These are phyloP conservation scores for Melanogaster broomeanus DNA, from an alignment of 768 basidiomycete species.

Conservation along the genomic window DNA sequence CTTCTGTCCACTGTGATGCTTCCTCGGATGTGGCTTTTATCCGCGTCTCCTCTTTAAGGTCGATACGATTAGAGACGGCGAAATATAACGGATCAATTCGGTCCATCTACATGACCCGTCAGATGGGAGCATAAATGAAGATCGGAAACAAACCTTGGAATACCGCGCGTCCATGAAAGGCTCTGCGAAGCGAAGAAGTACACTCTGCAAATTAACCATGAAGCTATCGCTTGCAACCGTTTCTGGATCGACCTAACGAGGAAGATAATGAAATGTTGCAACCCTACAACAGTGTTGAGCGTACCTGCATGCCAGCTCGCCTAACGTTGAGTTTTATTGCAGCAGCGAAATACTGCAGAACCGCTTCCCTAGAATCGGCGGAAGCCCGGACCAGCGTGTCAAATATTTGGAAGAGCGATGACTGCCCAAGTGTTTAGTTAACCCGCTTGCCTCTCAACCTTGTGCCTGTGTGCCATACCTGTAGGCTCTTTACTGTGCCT, in stretches of 20 bases:
- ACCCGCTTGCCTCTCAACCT: not conserved
- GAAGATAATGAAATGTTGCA: not conserved
- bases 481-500: slow-evolving; percentile 82
- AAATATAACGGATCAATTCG: slow-evolving; percentile 87
- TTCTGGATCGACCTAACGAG: slow-evolving; percentile 68
- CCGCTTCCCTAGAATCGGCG: slow-evolving; percentile 74
- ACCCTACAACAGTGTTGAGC: slow-evolving; percentile 8
- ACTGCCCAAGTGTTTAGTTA: slow-evolving; percentile 27
- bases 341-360: slow-evolving; percentile 79
- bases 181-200: slow-evolving; percentile 84
- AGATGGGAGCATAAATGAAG: not conserved
- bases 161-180: slow-evolving; percentile 94
- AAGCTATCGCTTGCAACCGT: slow-evolving; percentile 91
- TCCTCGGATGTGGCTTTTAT: slow-evolving; percentile 93
- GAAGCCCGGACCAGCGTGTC: slow-evolving; percentile 87
- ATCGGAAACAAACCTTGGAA: slow-evolving; percentile 60
- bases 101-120: slow-evolving; percentile 62
- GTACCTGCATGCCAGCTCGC: slow-evolving; percentile 88
- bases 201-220: slow-evolving; percentile 86
- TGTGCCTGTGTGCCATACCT: slow-evolving; percentile 45
- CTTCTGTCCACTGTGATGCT: slow-evolving; percentile 68
- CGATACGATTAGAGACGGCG: slow-evolving; percentile 67
- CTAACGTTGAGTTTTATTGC: slow-evolving; percentile 76
- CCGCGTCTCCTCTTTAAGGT: slow-evolving; percentile 87
- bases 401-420: slow-evolving; percentile 83